Evolutionary conservation across 768 basidiomycete genomes (phyloP), one percentile per base, ranked within the genome.

Genomic region (Calocybe gangraenosa): DNA sequence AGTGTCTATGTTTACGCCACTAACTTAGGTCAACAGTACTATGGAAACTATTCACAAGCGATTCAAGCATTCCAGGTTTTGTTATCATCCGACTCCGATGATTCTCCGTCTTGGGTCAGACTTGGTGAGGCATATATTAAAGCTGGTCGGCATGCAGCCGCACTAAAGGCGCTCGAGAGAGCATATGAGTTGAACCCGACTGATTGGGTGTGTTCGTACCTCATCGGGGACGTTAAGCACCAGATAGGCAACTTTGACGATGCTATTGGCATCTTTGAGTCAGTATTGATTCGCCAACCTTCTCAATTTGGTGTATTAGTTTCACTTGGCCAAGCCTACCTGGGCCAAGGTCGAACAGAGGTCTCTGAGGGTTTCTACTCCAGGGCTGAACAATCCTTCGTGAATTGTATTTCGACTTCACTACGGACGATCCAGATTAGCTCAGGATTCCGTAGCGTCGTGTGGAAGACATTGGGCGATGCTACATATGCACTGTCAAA

Each of bases 81-180:
- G 0, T 73, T 96, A 4, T 76, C 92, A 14, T 84, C 85, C 6
- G 78, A 89, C 17, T 75, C 82, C 1, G 78, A 82, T 2, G 92
- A 98, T 63, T 75, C 79, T 10, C 61, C 82, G 13, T 78, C 84
- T n/a, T 98, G 95, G 96, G 72, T 92, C 11, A 79, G 89, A 30
- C 74, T 99, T 2, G 94, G 94, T 1, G 92, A 96, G 63, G 88
- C 92, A 0, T 98, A 99, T 55, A 81, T 79, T 53, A 84, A 78
- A 57, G 85, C 90, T 9, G 95, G 96, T 39, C 80, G 92, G 25
- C 87, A 92, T 53, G 82, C 80, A 14, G 94, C 96, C 13, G 89
- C 92, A 0, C 63, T 96, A 48, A 98, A 95, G 62, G 87, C 94
- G 0, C 78, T 98, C 15, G 66, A 71, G 7, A 83, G 76, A 37